Conservation (phyloP, 2,329 filamentous ascomycete genomes). For the Fusarium sp. region DNA sequence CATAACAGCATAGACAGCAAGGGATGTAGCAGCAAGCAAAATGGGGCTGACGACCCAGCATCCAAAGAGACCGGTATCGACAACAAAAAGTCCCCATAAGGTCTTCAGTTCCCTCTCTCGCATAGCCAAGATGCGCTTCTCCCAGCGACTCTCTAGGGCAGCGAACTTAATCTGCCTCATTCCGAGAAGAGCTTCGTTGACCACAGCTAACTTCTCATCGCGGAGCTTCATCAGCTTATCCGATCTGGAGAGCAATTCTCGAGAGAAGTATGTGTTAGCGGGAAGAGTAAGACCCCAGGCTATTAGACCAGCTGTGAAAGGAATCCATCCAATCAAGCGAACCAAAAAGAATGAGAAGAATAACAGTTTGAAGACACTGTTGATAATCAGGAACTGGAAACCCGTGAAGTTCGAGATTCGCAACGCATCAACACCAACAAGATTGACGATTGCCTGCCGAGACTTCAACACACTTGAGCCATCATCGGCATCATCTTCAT, state of each 20-base stretch:
- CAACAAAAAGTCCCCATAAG: constrained; percentile 72
- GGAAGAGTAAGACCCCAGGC: constrained; percentile 73
- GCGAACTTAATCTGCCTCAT: constrained; percentile 89
- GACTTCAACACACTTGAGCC: constrained; percentile 52
- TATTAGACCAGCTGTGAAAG: constrained; percentile 71
- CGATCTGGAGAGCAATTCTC: constrained; percentile 70
- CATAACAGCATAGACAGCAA: constrained; percentile 73
- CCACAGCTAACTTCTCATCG: constrained; percentile 77
- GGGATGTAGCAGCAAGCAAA: constrained; percentile 74
- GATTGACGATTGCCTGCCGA: constrained; percentile 77
- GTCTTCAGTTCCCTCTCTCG: constrained; percentile 73
- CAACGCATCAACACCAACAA: constrained; percentile 79
- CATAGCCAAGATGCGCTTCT: constrained; percentile 70
- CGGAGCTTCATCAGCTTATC: constrained; percentile 78
- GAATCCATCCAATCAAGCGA: constrained; percentile 76
- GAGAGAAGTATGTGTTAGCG: constrained; percentile 73
- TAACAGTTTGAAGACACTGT: constrained; percentile 68
- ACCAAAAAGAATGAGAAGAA: constrained; percentile 74
- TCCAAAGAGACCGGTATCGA: constrained; percentile 69
- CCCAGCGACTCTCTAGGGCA: constrained; percentile 78
- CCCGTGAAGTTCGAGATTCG: constrained; percentile 75
- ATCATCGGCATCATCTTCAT: constrained; percentile 58
- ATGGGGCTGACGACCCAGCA: constrained; percentile 81
- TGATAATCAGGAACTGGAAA: constrained; percentile 72
- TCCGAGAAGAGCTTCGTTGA: constrained; percentile 80